Percentiles rank a stretch among this genome's conserved stretches.
Conservation (phyloP, 306 rosid species). For the Sicyos baderoa region DNA sequence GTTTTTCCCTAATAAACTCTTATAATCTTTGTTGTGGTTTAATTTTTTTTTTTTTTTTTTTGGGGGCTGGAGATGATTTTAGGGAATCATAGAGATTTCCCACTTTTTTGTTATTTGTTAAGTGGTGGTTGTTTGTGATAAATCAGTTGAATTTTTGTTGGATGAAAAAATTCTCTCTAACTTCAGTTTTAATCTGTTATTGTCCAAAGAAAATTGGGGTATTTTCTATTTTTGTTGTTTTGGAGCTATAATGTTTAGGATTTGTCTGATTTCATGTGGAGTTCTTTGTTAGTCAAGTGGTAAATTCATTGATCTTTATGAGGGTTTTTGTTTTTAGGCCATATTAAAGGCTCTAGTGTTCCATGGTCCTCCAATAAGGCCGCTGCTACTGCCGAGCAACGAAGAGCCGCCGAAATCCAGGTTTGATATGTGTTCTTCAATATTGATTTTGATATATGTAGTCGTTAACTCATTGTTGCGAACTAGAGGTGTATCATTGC, state of each 20-base stretch:
- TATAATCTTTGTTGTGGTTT: not conserved
- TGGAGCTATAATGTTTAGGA: not conserved
- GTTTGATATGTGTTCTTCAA: conserved; percentile 30
- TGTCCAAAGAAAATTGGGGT: not conserved
- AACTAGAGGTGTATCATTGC: not conserved
- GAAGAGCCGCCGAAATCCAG: conserved; percentile 39
- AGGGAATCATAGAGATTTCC: too few relatives aligned
- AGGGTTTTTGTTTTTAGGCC: conserved; percentile 30
- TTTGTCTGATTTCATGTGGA: not conserved
- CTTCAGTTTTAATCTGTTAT: not conserved
- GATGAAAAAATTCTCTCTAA: not conserved
- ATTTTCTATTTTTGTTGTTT: too few relatives aligned
- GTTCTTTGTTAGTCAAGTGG: conserved; percentile 4
- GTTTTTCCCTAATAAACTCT: not conserved
- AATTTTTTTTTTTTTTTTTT: not conserved
- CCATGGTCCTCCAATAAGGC: conserved; percentile 60
- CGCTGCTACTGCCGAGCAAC: conserved; percentile 34
- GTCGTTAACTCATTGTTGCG: too few relatives aligned
- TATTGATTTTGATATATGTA: not conserved
- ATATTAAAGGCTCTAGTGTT: conserved; percentile 29
- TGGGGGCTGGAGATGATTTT: not conserved
- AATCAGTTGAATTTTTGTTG: too few relatives aligned
- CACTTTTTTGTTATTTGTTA: not conserved
- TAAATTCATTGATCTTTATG: conserved; percentile 6
- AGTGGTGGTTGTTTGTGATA: not conserved